Evolutionary conservation across 345 rosid species (phyloP).

Genomic region (Dimocarpus longan): DNA sequence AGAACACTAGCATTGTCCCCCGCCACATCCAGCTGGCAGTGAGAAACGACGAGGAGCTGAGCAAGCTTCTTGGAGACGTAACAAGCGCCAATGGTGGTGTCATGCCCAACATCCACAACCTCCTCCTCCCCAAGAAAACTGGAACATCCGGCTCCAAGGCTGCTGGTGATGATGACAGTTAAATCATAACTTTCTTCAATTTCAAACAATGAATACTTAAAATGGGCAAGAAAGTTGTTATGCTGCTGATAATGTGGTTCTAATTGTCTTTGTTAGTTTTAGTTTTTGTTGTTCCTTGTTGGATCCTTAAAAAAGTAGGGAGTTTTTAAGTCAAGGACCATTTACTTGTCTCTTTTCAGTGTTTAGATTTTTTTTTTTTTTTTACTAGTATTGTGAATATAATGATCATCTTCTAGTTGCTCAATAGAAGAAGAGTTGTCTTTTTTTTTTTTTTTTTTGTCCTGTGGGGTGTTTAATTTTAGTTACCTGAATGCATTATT

Average conservation of each 20-base stretch:
- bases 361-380: slow-evolving; percentile 10
- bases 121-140: slow-evolving; percentile 84
- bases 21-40: slow-evolving; percentile 91
- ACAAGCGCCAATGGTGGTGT: slow-evolving; percentile 96
- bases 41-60: slow-evolving; percentile 92
- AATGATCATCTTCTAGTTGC: slow-evolving; percentile 19
- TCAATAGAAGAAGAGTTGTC: slow-evolving; percentile 19
- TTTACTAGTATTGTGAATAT: slow-evolving; percentile 23
- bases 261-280: background rate
- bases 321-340: background rate
- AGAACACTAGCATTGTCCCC: slow-evolving; percentile 89
- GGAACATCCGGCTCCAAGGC: slow-evolving; percentile 69
- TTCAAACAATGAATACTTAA: no score
- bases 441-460: no score
- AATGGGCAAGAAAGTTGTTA: background rate
- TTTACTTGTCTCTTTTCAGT: background rate
- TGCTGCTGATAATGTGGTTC: background rate
- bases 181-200: no score
- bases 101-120: slow-evolving; percentile 97
- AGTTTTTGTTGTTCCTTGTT: slow-evolving; percentile 5
- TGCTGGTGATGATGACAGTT: slow-evolving; percentile 60
- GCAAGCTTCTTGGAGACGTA: slow-evolving; percentile 94
- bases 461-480: background rate
- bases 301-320: background rate
- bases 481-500: background rate